Evolutionary conservation across 1,284 basidiomycete genomes (phyloP).

Genomic region (Polyporus tsugae): DNA sequence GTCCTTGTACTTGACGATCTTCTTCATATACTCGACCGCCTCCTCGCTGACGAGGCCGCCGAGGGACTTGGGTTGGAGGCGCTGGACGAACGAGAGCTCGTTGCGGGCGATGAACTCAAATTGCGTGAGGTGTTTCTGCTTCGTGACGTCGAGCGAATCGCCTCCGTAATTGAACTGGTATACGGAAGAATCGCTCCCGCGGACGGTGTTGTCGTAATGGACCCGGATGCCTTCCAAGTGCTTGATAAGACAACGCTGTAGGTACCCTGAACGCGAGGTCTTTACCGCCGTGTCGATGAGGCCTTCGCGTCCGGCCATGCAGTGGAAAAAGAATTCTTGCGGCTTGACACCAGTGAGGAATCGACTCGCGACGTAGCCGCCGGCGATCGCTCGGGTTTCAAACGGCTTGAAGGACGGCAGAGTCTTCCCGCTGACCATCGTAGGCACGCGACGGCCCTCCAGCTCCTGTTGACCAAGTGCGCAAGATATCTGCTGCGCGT

Average conservation of each 20-base stretch:
- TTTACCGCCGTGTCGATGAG: slow-evolving; percentile 99
- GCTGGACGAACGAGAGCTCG: slow-evolving; percentile 80
- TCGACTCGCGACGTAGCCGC: slow-evolving; percentile 99
- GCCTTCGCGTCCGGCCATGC: slow-evolving; percentile 99
- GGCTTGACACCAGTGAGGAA: slow-evolving; percentile 99
- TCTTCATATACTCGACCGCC: slow-evolving; percentile 88
- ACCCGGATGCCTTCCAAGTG: slow-evolving; percentile 96
- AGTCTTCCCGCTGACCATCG: slow-evolving; percentile 99
- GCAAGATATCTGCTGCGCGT: slow-evolving; percentile 98
- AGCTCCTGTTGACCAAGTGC: slow-evolving; percentile 97
- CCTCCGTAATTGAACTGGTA: slow-evolving; percentile 99
- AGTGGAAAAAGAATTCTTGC: slow-evolving; percentile 99
- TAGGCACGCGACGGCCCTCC: slow-evolving; percentile 97
- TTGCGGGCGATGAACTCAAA: slow-evolving; percentile 97
- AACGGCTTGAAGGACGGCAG: slow-evolving; percentile 97
- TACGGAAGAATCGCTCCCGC: slow-evolving; percentile 92
- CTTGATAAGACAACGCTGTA: slow-evolving; percentile 98
- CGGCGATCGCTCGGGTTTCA: slow-evolving; percentile 96
- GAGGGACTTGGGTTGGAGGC: slow-evolving; percentile 75
- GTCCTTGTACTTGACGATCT: slow-evolving; percentile 79
- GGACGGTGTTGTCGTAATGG: slow-evolving; percentile 98
- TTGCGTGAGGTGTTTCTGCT: slow-evolving; percentile 90
- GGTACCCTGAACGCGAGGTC: slow-evolving; percentile 97
- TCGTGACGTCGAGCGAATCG: slow-evolving; percentile 96
- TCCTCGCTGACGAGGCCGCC: slow-evolving; percentile 67